Evolutionary conservation across 2,329 filamentous ascomycete genomes (phyloP), one percentile per base, ranked within the genome.

Genomic region (Talaromyces sp.): DNA sequence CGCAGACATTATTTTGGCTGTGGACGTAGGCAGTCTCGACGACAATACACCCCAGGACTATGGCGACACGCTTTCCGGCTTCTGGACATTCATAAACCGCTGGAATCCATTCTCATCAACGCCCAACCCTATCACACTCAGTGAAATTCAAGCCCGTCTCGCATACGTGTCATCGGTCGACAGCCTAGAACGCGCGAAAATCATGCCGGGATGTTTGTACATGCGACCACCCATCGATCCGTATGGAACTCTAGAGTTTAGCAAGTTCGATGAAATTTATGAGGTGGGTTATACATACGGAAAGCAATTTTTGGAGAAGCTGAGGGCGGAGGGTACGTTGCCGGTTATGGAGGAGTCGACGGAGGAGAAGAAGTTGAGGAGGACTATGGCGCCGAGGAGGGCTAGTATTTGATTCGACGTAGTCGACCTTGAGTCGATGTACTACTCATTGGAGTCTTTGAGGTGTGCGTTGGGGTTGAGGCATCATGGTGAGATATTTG

Each of bases 211-310:
- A 0, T 98, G 94, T 77, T 84, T 96, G 61, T 99, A 99, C 77
- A 96, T 99, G 92, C 87, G 95, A 0, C 96, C 96, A 4, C 95
- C 95, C 0, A 90, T 99, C 68, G 95, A 98, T 73, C 85, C 87
- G 1, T 99, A 97, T 71, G 95, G 93, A 4, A 99, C 95, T 1
- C 82, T 99, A 35, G 95, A 99, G 66, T 99, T 99, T 81, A 91
- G 89, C 67, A 97, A 96, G 77, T 99, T 99, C 77, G 94, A 98
- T 73, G 96, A 99, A 83, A 94, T 99, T 62, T 97, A 96, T 73
- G 85, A 90, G 70, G 85, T 97, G 11, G 96, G 95, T 1, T 96
- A 97, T 78, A 84, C 86, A 63, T 99, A 89, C 73, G 95, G 93
- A 4, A 89, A 90, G 75, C 87, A 92, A 62, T 97, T 90, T 75